These are phyloP conservation scores for Podila horticola DNA, from an alignment of 192 early-diverging fungal genomes.

Conservation along the genomic window DNA sequence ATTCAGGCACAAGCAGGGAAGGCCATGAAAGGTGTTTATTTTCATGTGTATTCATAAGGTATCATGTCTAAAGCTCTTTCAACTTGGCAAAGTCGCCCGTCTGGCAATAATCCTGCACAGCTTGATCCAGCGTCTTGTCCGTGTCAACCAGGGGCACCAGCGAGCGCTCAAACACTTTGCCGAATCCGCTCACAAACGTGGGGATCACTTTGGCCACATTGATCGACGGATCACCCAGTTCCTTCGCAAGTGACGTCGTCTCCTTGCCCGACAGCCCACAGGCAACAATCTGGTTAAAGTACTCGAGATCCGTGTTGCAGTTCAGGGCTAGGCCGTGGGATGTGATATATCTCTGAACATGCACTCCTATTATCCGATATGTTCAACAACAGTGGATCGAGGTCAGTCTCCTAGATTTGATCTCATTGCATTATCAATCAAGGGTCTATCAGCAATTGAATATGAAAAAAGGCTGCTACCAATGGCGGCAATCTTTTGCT, in stretches of 20 bases:
- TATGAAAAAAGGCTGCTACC: conserved; percentile 59
- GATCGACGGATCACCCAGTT: conserved; percentile 39
- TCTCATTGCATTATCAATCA: background rate
- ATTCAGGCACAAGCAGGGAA: too few species aligned
- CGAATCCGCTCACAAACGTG: conserved; percentile 57
- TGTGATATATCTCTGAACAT: conserved; percentile 88
- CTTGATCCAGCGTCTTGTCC: conserved; percentile 31
- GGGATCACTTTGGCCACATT: conserved; percentile 65
- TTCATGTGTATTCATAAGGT: too few species aligned
- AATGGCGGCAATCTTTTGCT: conserved; percentile 92
- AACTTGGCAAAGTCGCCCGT: conserved; percentile 2
- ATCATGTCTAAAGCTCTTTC: too few species aligned
- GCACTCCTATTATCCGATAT: conserved; percentile 68
- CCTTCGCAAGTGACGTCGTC: conserved; percentile 77
- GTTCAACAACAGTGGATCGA: background rate
- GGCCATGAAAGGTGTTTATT: too few species aligned
- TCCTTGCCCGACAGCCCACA: conserved; percentile 86
- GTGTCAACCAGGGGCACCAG: conserved; percentile 52
- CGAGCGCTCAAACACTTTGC: conserved; percentile 54
- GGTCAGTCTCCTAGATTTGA: background rate
- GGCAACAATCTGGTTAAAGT: conserved; percentile 91
- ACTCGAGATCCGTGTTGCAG: conserved; percentile 87
- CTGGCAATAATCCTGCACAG: conserved; percentile 15
- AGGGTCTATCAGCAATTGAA: background rate
- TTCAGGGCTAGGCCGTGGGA: conserved; percentile 96